These are phyloP conservation scores for Coemansia sp. DNA, from an alignment of 192 early-diverging fungal species.

Conservation along the genomic window DNA sequence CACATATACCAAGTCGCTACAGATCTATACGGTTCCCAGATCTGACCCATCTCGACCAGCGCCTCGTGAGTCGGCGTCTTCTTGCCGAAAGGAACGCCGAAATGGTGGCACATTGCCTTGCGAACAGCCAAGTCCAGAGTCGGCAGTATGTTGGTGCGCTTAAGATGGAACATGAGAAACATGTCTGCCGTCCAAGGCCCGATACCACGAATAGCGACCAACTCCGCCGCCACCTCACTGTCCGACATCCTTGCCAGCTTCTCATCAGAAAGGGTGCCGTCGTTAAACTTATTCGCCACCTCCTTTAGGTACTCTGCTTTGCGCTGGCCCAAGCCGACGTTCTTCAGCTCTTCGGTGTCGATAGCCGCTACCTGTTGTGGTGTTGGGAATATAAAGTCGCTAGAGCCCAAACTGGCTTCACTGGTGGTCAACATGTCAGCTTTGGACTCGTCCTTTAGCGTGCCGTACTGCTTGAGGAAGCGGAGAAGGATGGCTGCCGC, in stretches of 20 bases:
- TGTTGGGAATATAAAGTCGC: constrained; percentile 60
- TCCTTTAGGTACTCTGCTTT: constrained; percentile 70
- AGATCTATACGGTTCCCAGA: constrained; percentile 70
- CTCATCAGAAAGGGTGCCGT: constrained; percentile 57
- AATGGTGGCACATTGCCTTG: constrained; percentile 69
- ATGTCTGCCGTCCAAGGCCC: constrained; percentile 76
- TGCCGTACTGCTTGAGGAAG: constrained; percentile 63
- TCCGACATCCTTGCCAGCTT: constrained; percentile 60
- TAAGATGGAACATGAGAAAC: constrained; percentile 76
- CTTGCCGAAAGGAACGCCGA: constrained; percentile 58
- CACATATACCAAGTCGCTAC: constrained; percentile 74
- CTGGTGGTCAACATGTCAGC: neutral
- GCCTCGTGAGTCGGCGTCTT: constrained; percentile 59
- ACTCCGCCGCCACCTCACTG: constrained; percentile 57
- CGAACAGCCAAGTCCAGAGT: constrained; percentile 67
- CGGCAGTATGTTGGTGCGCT: constrained; percentile 72
- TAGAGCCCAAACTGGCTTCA: neutral
- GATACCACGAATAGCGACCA: constrained; percentile 69
- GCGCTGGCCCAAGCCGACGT: constrained; percentile 38
- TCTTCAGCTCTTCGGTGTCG: constrained; percentile 44
- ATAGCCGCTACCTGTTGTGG: constrained; percentile 58
- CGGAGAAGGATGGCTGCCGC: constrained; percentile 62
- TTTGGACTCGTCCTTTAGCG: constrained; percentile 30
- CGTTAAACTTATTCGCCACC: constrained; percentile 63
- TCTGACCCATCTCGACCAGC: constrained; percentile 60